Percentiles rank a stretch among this genome's conserved stretches.
These are phyloP conservation scores for Schizochytrium sp. DNA, from an alignment of 108 stramenopile species.

Conservation along the genomic window DNA sequence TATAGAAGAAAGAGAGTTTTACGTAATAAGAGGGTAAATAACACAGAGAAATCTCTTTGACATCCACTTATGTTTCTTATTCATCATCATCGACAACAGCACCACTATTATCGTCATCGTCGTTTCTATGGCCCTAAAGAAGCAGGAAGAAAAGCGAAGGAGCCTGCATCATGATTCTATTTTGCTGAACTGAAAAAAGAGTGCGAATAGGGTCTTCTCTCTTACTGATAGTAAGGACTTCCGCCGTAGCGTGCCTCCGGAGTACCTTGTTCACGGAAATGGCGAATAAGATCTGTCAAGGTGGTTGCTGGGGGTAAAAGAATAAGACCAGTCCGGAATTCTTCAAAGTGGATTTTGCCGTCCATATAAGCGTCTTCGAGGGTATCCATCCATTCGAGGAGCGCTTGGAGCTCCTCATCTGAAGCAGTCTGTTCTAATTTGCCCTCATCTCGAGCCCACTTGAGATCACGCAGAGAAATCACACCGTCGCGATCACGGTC, in stretches of 20 bases:
- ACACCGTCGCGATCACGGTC: slow-evolving; percentile 13
- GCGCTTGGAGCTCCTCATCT: slow-evolving; percentile 51
- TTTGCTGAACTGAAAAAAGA: not conserved
- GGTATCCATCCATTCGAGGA: slow-evolving; percentile 59
- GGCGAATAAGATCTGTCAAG: slow-evolving; percentile 22
- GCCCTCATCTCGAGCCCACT: slow-evolving; percentile 39
- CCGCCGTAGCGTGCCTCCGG: slow-evolving; percentile 8
- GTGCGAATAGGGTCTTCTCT: no score
- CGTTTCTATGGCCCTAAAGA: no score
- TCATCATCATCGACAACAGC: no score
- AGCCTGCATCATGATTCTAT: no score
- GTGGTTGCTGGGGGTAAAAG: slow-evolving; percentile 36
- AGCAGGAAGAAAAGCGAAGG: no score
- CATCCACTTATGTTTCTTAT: no score
- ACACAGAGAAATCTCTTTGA: no score
- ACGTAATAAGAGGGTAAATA: no score
- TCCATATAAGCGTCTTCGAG: slow-evolving; percentile 53
- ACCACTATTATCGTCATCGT: no score
- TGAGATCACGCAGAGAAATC: slow-evolving; percentile 54
- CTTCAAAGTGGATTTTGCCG: slow-evolving; percentile 33
- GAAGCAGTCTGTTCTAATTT: slow-evolving; percentile 16
- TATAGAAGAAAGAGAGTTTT: no score
- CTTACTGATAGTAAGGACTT: no score
- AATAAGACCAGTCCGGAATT: slow-evolving; percentile 53
- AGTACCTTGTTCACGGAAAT: slow-evolving; percentile 39